Evolutionary conservation across 176 grass and related monocot genomes (phyloP).

Genomic region (Carex kokanica): DNA sequence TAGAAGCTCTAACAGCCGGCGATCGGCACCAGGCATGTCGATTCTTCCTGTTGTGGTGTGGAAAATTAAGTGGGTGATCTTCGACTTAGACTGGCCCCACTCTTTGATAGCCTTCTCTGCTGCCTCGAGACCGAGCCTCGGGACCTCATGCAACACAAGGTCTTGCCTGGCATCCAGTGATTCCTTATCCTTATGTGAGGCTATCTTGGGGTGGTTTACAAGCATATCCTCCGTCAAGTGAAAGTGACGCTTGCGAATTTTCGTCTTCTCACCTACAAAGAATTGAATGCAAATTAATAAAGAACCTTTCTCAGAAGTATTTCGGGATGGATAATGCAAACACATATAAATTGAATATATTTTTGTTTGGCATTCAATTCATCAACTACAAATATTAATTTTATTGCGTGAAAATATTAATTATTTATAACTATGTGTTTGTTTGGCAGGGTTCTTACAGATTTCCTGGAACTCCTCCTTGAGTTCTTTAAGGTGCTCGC

Average conservation of each 20-base stretch:
- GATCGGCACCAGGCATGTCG: slow-evolving; percentile 18
- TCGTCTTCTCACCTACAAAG: background rate
- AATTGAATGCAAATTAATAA: background rate
- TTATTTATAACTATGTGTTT: no score
- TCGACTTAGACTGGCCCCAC: slow-evolving; percentile 16
- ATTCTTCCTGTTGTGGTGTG: slow-evolving; percentile 5
- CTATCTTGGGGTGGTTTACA: background rate
- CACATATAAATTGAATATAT: no score
- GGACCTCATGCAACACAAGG: background rate
- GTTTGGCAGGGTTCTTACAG: no score
- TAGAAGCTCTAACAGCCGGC: background rate
- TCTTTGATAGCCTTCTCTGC: slow-evolving; percentile 14
- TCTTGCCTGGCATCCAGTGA: background rate
- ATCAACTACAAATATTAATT: no score
- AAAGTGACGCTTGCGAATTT: slow-evolving; percentile 11
- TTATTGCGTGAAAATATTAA: no score
- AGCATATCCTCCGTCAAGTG: slow-evolving; percentile 3
- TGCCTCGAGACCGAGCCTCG: background rate
- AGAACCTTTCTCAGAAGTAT: background rate
- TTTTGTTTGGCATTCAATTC: no score
- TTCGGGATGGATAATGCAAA: background rate
- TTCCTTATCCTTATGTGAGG: background rate
- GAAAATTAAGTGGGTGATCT: slow-evolving; percentile 17
- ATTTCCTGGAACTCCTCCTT: no score
- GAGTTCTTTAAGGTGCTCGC: no score